A percentile compares a stretch with the other conserved stretches of the same genome.
Conservation (phyloP, 2,329 filamentous ascomycete species). For the Fusarium devonianum region DNA sequence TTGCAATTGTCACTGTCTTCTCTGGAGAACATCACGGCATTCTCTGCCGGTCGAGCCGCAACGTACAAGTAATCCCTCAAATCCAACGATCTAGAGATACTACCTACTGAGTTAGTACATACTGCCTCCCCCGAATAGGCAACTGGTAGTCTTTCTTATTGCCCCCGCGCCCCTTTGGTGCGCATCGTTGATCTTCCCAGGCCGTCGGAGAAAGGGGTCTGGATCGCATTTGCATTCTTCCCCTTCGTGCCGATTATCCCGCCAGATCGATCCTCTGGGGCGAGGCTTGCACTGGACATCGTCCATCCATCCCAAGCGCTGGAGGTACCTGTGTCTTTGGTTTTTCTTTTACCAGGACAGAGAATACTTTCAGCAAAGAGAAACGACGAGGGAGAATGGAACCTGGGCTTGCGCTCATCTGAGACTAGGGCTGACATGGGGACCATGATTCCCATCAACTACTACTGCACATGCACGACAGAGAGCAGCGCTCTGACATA, state of each 20-base stretch:
- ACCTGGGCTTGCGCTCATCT: conserved; percentile 9
- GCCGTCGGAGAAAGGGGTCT: background rate
- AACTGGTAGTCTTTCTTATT: conserved; percentile 16
- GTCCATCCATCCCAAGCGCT: no score
- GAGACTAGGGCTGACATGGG: conserved; percentile 14
- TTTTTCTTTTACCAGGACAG: no score
- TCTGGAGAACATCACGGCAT: no score
- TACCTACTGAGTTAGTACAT: no score
- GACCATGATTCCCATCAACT: conserved; percentile 10
- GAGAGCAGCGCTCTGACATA: conserved; percentile 18
- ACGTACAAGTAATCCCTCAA: conserved; percentile 4
- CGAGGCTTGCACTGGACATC: no score
- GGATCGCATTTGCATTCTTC: conserved; percentile 11
- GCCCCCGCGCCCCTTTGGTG: background rate
- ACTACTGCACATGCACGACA: no score
- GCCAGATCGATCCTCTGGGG: conserved; percentile 24
- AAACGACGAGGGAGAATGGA: conserved; percentile 1
- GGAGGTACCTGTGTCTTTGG: no score
- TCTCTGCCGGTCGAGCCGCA: background rate
- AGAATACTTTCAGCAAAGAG: no score
- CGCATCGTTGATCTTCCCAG: conserved; percentile 2
- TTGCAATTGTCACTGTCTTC: background rate
- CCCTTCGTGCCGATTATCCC: conserved; percentile 31
- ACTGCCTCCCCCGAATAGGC: conserved; percentile 23
- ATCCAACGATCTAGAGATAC: no score